Evolutionary conservation across 495 filamentous ascomycete genomes (phyloP), one percentile per base, ranked within the genome.

Genomic region (Xeromyces bisporus): DNA sequence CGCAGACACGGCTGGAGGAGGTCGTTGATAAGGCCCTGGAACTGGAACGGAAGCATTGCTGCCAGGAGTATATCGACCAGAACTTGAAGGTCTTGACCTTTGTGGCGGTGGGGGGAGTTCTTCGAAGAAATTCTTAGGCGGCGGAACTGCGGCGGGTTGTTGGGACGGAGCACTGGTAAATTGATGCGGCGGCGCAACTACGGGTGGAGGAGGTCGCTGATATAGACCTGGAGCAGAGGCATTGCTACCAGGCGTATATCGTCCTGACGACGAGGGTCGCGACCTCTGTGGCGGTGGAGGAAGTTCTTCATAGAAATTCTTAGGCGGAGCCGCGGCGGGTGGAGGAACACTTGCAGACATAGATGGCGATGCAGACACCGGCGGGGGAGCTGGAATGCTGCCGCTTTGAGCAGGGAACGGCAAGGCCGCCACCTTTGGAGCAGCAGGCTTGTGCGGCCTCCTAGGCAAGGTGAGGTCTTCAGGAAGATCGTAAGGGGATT

Each of bases 401-500:
- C 61, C 70, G 40, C 61, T 80, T 42, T 78, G 58, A 13, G 50
- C 53, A 20, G 60, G 56, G 11, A 61, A 59, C 4, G 61, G 53
- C 21, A 53, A 42, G 23, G 23, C 51, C 16, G 26, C 37, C 12
- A 48, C 40, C 15, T 35, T 34, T 7, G 46, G 23, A 15, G 48
- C 37, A 12, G 42, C 47, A 31, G 55, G 41, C 31, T 49, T 61
- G 5, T 46, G 43, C 54, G 57, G 71, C 72, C 48, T 57, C 53
- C 69, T 67, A 17, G 77, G 76, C 32, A 71, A 70, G 11, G 75
- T 65, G 10, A 94, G 65, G 28, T 93, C 87, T 55, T 91, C 82
- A 2, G 89, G 89, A 3, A 97, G 67, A 51, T 97, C 89, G 41
- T 93, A 97, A 3, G 89, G 89, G 15, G 85, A 93, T 18, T 72